These are phyloP conservation scores for Phytophthora citricola DNA, from an alignment of 352 stramenopile genomes.

Conservation along the genomic window DNA sequence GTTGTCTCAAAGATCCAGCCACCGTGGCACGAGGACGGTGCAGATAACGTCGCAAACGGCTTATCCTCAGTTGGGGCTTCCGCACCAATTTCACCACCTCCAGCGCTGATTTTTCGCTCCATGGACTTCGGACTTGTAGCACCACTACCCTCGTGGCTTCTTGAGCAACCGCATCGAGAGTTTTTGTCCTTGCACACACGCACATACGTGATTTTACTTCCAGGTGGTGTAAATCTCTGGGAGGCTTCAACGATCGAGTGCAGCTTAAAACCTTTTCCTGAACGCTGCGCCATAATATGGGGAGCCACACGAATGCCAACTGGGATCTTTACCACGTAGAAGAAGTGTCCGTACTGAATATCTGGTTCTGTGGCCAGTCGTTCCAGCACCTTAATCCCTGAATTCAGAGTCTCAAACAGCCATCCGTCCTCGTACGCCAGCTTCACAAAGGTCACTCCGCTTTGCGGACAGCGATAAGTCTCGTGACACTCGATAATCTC, in stretches of 20 bases:
- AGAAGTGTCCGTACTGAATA: slow-evolving; percentile 82
- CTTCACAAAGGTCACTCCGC: slow-evolving; percentile 80
- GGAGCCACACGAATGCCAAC: slow-evolving; percentile 83
- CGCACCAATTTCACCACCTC: slow-evolving; percentile 10
- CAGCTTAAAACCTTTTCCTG: slow-evolving; percentile 81
- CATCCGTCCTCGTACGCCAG: slow-evolving; percentile 85
- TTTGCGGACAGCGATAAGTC: slow-evolving; percentile 75
- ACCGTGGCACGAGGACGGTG: slow-evolving; percentile 56
- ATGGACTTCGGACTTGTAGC: slow-evolving; percentile 33
- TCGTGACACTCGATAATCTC: slow-evolving; percentile 83
- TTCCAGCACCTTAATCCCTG: slow-evolving; percentile 81
- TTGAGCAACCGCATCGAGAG: slow-evolving; percentile 58
- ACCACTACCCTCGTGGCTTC: slow-evolving; percentile 42
- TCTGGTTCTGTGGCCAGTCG: slow-evolving; percentile 64
- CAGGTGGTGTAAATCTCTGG: slow-evolving; percentile 80
- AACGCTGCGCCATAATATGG: slow-evolving; percentile 85
- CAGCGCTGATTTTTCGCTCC: slow-evolving; percentile 26
- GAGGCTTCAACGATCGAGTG: slow-evolving; percentile 87
- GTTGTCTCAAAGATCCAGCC: slow-evolving; percentile 89
- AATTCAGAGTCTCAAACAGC: slow-evolving; percentile 84
- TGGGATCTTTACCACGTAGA: slow-evolving; percentile 85
- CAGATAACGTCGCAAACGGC: slow-evolving; percentile 24
- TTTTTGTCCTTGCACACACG: slow-evolving; percentile 84
- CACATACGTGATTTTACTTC: slow-evolving; percentile 87
- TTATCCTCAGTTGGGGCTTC: slow-evolving; percentile 16